Evolutionary conservation across 352 stramenopile genomes (phyloP).

Genomic region (Globisporangium uncinulatum): DNA sequence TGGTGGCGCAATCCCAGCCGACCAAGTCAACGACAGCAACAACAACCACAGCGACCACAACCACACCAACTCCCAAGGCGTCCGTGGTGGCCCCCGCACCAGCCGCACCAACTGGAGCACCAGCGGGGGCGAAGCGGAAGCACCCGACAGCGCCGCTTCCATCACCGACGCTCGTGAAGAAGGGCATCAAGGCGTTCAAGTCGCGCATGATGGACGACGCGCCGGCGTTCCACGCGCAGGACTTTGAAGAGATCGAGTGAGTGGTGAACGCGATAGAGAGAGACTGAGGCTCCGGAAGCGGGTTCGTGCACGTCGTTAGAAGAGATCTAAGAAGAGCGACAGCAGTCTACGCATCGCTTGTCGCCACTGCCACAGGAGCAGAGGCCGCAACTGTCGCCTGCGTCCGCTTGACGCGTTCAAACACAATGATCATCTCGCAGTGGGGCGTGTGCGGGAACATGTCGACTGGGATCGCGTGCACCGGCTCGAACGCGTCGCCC

Average conservation of each 20-base stretch:
- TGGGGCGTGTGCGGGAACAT: conserved; percentile 98
- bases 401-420: conserved; percentile 81
- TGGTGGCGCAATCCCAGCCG: background rate
- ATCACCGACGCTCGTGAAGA: conserved; percentile 26
- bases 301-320: background rate
- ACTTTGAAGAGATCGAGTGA: conserved; percentile 67
- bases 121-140: conserved; percentile 41
- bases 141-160: conserved; percentile 6
- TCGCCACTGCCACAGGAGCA: background rate
- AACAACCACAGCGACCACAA: too few species aligned
- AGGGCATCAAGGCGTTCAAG: conserved; percentile 76
- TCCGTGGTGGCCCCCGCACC: conserved; percentile 8
- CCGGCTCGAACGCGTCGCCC: conserved; percentile 89
- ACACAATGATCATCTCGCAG: conserved; percentile 98
- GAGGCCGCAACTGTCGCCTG: background rate
- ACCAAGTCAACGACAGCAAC: background rate
- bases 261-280: conserved; percentile 10
- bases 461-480: conserved; percentile 94
- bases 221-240: conserved; percentile 44
- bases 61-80: conserved; percentile 5
- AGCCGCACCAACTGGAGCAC: conserved; percentile 2
- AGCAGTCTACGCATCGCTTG: background rate
- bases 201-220: conserved; percentile 69
- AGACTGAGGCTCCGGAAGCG: background rate
- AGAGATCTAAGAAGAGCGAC: background rate